These are phyloP conservation scores for Pleurotus ostreatus DNA, from an alignment of 768 basidiomycete species.

Conservation along the genomic window DNA sequence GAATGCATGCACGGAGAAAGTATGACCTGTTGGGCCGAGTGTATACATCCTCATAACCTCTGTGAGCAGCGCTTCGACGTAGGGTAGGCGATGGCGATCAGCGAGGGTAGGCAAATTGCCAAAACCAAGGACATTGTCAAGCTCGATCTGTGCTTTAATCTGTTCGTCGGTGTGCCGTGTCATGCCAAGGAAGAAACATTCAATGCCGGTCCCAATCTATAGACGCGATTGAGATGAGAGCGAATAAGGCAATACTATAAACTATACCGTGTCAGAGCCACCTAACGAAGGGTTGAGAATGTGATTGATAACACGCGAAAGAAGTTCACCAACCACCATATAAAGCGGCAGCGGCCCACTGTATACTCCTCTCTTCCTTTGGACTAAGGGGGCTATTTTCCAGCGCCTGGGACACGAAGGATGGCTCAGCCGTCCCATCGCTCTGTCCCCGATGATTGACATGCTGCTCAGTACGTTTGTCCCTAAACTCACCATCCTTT, in stretches of 20 bases:
- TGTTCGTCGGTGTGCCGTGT: conserved; percentile 49
- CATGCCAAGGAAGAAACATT: conserved; percentile 62
- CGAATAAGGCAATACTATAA: conserved; percentile 15
- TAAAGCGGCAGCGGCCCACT: conserved; percentile 58
- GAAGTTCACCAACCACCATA: conserved; percentile 24
- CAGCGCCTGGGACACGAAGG: conserved; percentile 55
- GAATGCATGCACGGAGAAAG: neutral
- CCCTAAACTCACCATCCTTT: conserved; percentile 26
- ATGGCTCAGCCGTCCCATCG: conserved; percentile 50
- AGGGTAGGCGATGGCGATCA: conserved; percentile 56
- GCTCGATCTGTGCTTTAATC: conserved; percentile 58
- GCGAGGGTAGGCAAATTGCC: conserved; percentile 58
- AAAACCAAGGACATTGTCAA: conserved; percentile 54
- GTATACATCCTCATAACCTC: conserved; percentile 53
- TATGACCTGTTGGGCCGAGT: conserved; percentile 37
- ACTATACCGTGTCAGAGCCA: conserved; percentile 47
- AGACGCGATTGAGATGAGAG: neutral
- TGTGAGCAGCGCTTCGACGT: conserved; percentile 55
- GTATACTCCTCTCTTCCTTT: conserved; percentile 60
- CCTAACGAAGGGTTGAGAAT: conserved; percentile 24
- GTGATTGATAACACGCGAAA: neutral
- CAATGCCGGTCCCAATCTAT: conserved; percentile 51
- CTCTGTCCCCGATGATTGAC: conserved; percentile 29
- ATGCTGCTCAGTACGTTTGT: neutral
- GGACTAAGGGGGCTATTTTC: conserved; percentile 33